phyloP scores from a whole-genome alignment of 2,329 filamentous ascomycete species.

The Bipolaris sorokiniana region DNA sequence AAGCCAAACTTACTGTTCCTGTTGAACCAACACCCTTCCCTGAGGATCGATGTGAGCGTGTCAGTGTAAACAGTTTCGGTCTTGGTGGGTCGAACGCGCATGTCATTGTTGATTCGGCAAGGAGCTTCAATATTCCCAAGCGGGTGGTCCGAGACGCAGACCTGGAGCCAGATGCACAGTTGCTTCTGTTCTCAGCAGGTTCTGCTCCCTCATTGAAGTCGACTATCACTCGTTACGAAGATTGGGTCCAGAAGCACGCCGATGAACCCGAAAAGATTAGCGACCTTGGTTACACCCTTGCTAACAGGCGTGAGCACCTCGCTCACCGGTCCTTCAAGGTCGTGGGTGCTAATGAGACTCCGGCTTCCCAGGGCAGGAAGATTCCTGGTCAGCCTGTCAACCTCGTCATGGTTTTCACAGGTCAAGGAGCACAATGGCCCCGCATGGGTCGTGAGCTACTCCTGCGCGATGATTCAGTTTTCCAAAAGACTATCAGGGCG shows the following conservation, averaged over 20 bases:
- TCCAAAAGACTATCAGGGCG: conserved; percentile 4
- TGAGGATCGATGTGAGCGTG: conserved; percentile 6
- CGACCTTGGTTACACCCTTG: conserved; percentile 27
- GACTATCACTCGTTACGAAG: background rate
- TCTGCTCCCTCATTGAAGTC: conserved; percentile 16
- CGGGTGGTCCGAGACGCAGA: background rate
- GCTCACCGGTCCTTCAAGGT: conserved; percentile 19
- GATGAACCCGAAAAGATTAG: background rate
- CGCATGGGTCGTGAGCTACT: conserved; percentile 21
- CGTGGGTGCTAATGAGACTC: background rate
- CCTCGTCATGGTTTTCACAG: conserved; percentile 31
- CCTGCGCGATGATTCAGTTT: conserved; percentile 2
- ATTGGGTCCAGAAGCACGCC: background rate
- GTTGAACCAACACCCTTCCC: conserved; percentile 14
- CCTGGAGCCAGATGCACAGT: conserved; percentile 1
- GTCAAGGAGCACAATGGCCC: conserved; percentile 35
- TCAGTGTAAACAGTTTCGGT: conserved; percentile 24
- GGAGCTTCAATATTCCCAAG: background rate
- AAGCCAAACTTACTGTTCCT: conserved; percentile 18
- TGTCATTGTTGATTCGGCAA: conserved; percentile 19
- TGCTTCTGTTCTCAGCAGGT: conserved; percentile 28
- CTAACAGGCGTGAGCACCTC: conserved; percentile 16
- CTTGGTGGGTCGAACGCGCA: conserved; percentile 22
- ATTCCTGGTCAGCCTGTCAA: background rate
- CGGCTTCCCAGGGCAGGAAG: background rate